Percentiles rank a stretch among this genome's conserved stretches.
phyloP scores from a whole-genome alignment of 2,329 filamentous ascomycete genomes.

The Cladophialophora immunda region DNA sequence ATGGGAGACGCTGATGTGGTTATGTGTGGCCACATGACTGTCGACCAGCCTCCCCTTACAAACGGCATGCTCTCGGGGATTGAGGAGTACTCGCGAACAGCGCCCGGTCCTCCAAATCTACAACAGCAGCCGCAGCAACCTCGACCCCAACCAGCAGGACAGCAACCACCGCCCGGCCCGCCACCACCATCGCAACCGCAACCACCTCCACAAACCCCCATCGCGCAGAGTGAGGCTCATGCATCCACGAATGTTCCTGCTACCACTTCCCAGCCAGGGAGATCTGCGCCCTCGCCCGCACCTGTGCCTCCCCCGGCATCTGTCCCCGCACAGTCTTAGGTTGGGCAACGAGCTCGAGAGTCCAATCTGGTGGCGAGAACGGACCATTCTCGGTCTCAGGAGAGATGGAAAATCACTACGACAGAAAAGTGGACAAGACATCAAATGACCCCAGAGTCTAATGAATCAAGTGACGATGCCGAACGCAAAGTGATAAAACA shows the following conservation, averaged over 20 bases:
- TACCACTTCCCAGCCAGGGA: not conserved
- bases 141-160: not conserved
- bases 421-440: not conserved
- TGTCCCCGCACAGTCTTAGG: not conserved
- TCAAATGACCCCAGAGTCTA: conserved; percentile 5
- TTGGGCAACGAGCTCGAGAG: not conserved
- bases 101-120: conserved; percentile 5
- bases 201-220: conserved; percentile 9
- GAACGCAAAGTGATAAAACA: not conserved
- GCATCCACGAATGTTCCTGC: not conserved
- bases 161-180: conserved; percentile 4
- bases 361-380: not conserved
- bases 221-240: not conserved
- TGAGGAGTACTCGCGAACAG: conserved; percentile 32
- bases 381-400: not conserved
- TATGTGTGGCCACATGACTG: conserved; percentile 71
- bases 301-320: not conserved
- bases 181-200: conserved; percentile 4
- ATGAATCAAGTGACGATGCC: conserved; percentile 9
- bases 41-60: conserved; percentile 24
- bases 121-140: conserved; percentile 15
- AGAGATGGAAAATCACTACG: not conserved
- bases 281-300: not conserved
- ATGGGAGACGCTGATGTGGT: conserved; percentile 81
- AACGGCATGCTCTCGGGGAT: conserved; percentile 36